phyloP scores from a whole-genome alignment of 1,284 basidiomycete species.

The Naganishia cerealis region DNA sequence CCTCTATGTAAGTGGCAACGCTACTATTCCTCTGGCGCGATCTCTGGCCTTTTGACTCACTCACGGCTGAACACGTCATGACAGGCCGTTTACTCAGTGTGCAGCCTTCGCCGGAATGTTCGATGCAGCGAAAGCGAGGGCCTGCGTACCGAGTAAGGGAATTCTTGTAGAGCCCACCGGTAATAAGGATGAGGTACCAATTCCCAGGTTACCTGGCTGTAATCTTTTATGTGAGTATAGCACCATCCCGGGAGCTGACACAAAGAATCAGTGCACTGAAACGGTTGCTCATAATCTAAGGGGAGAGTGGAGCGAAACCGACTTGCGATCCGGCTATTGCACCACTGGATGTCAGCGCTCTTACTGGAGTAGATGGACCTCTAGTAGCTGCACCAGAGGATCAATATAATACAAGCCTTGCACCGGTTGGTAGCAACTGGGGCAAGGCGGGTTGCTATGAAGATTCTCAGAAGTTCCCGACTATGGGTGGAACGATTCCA shows the following conservation, averaged over 20 bases:
- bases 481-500: constrained; percentile 7
- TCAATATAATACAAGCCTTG: constrained; percentile 27
- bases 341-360: constrained; percentile 35
- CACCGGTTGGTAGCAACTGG: constrained; percentile 28
- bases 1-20: constrained; percentile 5
- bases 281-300: constrained; percentile 13
- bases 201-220: constrained; percentile 45
- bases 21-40: constrained; percentile 26
- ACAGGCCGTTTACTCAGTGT: constrained; percentile 39
- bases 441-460: constrained; percentile 41
- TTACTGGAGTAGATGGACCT: constrained; percentile 40
- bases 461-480: constrained; percentile 36
- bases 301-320: constrained; percentile 36
- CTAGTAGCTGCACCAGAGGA: constrained; percentile 33
- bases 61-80: constrained; percentile 12
- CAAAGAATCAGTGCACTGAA: background rate
- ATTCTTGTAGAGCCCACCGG: constrained; percentile 39
- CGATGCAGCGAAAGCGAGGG: constrained; percentile 30
- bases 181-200: constrained; percentile 38
- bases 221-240: constrained; percentile 40
- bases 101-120: constrained; percentile 37
- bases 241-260: background rate
- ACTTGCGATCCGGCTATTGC: constrained; percentile 28
- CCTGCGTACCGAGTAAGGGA: constrained; percentile 42
- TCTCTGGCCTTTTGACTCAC: constrained; percentile 5